phyloP scores from a whole-genome alignment of 768 basidiomycete genomes.

The Lepiota brunneoincarnata region DNA sequence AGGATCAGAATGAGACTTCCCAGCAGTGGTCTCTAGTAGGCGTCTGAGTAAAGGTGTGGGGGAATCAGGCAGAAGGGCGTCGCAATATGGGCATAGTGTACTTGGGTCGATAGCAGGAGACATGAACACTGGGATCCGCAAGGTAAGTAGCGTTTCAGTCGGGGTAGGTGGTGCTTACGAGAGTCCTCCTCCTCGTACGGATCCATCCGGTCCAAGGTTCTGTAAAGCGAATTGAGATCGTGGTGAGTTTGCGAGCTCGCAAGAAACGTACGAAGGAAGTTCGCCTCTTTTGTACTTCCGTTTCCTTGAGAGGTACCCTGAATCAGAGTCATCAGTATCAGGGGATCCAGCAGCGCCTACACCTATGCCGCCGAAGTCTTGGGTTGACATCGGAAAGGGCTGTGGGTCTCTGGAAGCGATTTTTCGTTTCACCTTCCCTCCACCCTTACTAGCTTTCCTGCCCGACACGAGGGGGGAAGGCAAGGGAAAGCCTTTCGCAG shows the following conservation, averaged over 20 bases:
- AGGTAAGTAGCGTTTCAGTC: too few species aligned
- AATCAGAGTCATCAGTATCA: background rate
- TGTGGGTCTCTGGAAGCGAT: constrained; percentile 12
- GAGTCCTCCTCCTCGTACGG: constrained; percentile 34
- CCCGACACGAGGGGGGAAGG: constrained; percentile 7
- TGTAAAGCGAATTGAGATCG: background rate
- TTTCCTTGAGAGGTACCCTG: background rate
- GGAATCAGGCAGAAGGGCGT: constrained; percentile 58
- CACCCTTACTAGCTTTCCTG: background rate
- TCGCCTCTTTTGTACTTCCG: constrained; percentile 5
- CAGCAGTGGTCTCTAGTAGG: constrained; percentile 49
- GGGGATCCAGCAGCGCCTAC: background rate
- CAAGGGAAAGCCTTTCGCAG: constrained; percentile 6
- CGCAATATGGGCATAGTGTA: constrained; percentile 80
- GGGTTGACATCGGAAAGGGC: constrained; percentile 11
- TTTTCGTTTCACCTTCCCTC: constrained; percentile 1
- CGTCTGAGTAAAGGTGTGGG: constrained; percentile 59
- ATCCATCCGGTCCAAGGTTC: constrained; percentile 16
- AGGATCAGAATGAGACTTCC: constrained; percentile 57
- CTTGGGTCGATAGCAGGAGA: constrained; percentile 56
- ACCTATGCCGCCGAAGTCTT: background rate
- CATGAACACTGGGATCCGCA: constrained; percentile 41
- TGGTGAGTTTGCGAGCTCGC: background rate
- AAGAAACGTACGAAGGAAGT: background rate
- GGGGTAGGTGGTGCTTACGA: constrained; percentile 26